Conservation (phyloP, 108 stramenopile genomes). For the Parmales sp. region DNA sequence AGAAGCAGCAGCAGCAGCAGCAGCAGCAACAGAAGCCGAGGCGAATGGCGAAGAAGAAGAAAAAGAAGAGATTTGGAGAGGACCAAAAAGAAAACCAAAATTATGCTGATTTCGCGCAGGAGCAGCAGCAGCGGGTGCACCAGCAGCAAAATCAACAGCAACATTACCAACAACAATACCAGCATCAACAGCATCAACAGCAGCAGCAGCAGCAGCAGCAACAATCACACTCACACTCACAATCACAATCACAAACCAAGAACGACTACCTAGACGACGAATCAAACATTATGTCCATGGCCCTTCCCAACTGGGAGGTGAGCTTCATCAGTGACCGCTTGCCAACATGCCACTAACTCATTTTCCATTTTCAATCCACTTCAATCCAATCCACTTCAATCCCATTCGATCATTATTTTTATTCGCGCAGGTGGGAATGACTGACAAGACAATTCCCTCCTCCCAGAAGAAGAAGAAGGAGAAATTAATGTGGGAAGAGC, state of each 20-base stretch:
- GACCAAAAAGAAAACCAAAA: neutral
- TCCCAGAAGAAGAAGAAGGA: neutral
- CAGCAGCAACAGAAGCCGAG: too few relatives aligned
- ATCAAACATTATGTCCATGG: neutral
- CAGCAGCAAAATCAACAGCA: too few relatives aligned
- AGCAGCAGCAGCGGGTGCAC: neutral
- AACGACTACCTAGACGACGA: neutral
- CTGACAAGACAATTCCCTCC: constrained; percentile 6
- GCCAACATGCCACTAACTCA: neutral
- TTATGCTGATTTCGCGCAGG: neutral
- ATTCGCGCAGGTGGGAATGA: constrained; percentile 3
- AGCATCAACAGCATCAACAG: neutral
- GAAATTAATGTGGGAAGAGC: neutral
- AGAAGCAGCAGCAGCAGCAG: too few relatives aligned
- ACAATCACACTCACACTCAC: too few relatives aligned
- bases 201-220: neutral
- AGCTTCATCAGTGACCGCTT: neutral
- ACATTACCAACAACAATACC: too few relatives aligned
- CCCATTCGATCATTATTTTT: too few relatives aligned
- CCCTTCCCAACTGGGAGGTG: neutral
- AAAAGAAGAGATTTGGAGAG: neutral
- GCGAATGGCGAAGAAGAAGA: too few relatives aligned
- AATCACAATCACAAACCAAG: neutral
- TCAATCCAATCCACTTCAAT: neutral
- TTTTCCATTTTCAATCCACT: neutral